Evolutionary conservation across 1,284 basidiomycete genomes (phyloP), one percentile per base, ranked within the genome.

Genomic region (Singerocomus rubriflavus): DNA sequence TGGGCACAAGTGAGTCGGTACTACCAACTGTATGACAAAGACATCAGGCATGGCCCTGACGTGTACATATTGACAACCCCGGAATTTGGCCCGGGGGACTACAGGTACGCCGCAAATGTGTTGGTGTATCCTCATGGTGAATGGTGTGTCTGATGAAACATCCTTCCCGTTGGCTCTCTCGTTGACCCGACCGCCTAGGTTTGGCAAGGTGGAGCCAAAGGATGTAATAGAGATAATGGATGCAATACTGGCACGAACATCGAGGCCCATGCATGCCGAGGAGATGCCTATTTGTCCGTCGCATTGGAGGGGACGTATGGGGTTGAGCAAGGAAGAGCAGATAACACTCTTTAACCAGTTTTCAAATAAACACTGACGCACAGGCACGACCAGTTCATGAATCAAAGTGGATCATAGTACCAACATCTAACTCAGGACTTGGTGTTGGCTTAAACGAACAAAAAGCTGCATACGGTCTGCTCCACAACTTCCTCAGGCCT

Each of bases 221-320:
- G 73, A 89, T 61, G 82, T 82, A 2, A 74, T 81, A 5, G 57
- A 58, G 0, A 65, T 90, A 4, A 53, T 91, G 25, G 74, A 80
- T 31, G 71, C 73, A 21, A 66, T 85, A 27, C 56, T 82, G 1
- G 59, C 67, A 5, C 59, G 62, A 25, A 66, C 70, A 25, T 33
- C 58, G 4, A 53, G 58, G 17, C 72, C 75, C 0, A 60, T 73
- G 34, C 56, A 52, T 5, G 11, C 48, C 1, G 48, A 59, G 6
- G 68, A 72, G 4, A 56, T 57, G 7, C 78, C 79, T 5, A 59
- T 79, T 12, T 66, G 70, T 34, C 71, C 68, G 11, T 49, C 60
- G 0, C 74, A 80, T 58, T 92, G 88, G 88, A 76, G 91, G 51
- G 91, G 91, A 3, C 74, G 88, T 16, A 88, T 88, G 77, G 88